Conservation (phyloP, 257 asterid genomes). For the Anisodus acutangulus region DNA sequence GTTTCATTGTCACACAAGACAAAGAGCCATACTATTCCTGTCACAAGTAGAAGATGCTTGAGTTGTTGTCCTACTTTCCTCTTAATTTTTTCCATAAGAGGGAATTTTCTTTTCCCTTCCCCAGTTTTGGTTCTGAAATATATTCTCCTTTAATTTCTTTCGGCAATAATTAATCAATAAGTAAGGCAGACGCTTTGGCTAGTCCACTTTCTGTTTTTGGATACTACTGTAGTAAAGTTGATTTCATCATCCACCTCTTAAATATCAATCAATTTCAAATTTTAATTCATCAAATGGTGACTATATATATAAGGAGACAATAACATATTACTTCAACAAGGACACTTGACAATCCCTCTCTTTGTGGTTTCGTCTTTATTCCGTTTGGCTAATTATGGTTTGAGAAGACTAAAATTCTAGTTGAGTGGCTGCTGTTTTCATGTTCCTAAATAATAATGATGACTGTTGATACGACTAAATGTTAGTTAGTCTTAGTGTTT, state of each 20-base stretch:
- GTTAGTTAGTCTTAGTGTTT: not conserved
- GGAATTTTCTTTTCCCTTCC: not conserved
- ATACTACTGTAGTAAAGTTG: not conserved
- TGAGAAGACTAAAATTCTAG: not conserved
- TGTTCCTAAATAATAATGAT: not conserved
- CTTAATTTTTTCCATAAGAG: not conserved
- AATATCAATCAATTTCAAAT: no score
- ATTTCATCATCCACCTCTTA: not conserved
- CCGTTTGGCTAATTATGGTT: conserved; percentile 3
- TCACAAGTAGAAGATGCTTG: conserved; percentile 13
- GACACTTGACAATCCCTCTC: not conserved
- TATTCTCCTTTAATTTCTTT: not conserved
- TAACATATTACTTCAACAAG: no score
- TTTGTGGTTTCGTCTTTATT: not conserved
- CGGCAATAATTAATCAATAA: not conserved
- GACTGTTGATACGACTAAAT: not conserved
- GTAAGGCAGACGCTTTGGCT: not conserved
- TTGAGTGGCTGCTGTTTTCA: not conserved
- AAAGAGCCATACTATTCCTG: not conserved
- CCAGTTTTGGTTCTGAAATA: not conserved
- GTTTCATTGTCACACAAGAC: not conserved
- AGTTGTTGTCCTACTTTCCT: not conserved
- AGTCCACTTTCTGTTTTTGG: not conserved
- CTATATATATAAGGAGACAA: no score
- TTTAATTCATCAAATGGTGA: no score